Evolutionary conservation across 78 protist genomes (phyloP), one percentile per base, ranked within the genome.

Genomic region (Cavenderia fasciculata): DNA sequence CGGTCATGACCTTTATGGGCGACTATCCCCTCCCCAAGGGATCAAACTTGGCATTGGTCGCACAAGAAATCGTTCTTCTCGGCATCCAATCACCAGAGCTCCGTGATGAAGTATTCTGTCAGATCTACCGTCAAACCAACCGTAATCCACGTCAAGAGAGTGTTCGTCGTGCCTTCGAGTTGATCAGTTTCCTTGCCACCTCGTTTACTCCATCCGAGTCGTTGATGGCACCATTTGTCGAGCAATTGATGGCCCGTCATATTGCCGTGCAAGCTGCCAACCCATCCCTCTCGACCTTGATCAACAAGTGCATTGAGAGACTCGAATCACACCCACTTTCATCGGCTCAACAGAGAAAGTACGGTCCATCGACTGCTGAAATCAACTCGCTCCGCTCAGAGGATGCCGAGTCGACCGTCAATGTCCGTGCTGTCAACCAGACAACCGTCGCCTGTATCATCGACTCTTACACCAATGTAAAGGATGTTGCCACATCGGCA

Each of bases 91-190:
- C n/a, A 29, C 79, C 65, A 51, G 93, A 87, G 2, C 23, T 87
- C 14, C 38, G 93, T n/a, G 93, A 87, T 59, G 93, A 87, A 70
- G 46, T 87, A 51, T 87, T 63, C 71, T 66, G 82, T n/a, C 93
- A 87, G 52, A 76, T 54, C 41, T 68, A 77, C 71, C 85, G 87
- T 75, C 93, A 87, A 59, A 87, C 93, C 73, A 87, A 75, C 52
- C 33, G 47, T 16, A 87, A 87, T 47, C 93, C 93, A 33, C 73
- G 70, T 11, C 56, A 43, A 36, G 90, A 82, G 14, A 46, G 65
- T 1, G 23, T 61, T 18, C 47, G 56, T 23, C 72, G 62, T 54
- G 90, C 79, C 18, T 82, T 82, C 23, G 90, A 82, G 57, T 40
- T 82, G 23, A 19, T 82, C 4, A 54, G 56, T 25, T 82, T 65